These are phyloP conservation scores for Moringa oleifera DNA, from an alignment of 345 rosid genomes.

Conservation along the genomic window DNA sequence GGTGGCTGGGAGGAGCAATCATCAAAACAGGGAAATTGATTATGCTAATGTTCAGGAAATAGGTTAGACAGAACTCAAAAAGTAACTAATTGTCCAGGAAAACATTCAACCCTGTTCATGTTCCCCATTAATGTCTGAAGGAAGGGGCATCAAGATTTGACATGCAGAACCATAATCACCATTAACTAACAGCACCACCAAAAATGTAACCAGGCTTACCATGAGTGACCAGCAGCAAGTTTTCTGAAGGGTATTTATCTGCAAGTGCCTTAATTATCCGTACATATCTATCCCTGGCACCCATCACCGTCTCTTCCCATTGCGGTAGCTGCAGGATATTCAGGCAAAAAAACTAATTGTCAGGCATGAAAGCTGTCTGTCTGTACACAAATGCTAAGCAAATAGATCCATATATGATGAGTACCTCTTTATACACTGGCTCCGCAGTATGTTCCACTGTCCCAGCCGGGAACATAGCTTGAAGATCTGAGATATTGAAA, in stretches of 20 bases:
- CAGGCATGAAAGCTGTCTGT: background rate
- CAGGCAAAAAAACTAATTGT: background rate
- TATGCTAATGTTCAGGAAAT: background rate
- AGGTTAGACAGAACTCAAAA: background rate
- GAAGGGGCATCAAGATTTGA: background rate
- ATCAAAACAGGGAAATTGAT: background rate
- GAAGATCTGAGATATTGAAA: constrained; percentile 48
- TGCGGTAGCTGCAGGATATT: constrained; percentile 47
- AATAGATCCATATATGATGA: background rate
- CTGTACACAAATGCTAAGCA: background rate
- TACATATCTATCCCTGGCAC: constrained; percentile 50
- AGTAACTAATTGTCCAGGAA: no score
- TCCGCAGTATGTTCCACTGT: constrained; percentile 52
- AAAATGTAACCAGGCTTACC: constrained; percentile 36
- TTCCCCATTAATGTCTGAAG: background rate
- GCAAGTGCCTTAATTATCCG: constrained; percentile 56
- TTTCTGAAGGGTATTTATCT: constrained; percentile 68
- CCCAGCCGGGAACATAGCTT: constrained; percentile 54
- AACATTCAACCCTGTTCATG: no score
- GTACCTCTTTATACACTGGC: constrained; percentile 50
- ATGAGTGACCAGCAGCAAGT: constrained; percentile 77
- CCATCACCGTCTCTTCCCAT: constrained; percentile 56
- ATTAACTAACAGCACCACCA: background rate
- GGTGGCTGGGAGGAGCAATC: no score
- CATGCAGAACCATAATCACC: background rate